Percentiles rank a stretch among this genome's conserved stretches.
phyloP scores from a whole-genome alignment of 495 filamentous ascomycete species.

The Coniosporium apollinis region DNA sequence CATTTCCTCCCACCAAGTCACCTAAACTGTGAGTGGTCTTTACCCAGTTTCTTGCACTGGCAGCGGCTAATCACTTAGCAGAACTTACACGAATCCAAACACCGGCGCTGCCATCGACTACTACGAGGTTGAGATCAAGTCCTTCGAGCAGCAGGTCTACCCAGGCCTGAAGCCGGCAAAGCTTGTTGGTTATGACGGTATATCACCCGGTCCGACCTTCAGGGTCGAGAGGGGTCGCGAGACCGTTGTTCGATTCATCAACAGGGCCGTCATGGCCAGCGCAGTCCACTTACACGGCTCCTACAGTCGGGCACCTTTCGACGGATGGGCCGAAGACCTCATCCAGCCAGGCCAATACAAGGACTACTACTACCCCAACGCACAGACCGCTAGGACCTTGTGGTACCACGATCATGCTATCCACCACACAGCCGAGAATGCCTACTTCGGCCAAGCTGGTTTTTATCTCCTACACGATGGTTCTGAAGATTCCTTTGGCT shows the following conservation, averaged over 20 bases:
- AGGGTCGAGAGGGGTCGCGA: constrained; percentile 27
- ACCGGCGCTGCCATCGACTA: constrained; percentile 17
- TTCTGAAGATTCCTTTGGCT: constrained; percentile 23
- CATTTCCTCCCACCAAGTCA: neutral
- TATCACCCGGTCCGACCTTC: constrained; percentile 35
- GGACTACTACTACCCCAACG: constrained; percentile 30
- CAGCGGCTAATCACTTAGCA: neutral
- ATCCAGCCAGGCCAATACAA: constrained; percentile 23
- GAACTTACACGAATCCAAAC: neutral
- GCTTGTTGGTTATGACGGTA: constrained; percentile 37
- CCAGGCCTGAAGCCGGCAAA: constrained; percentile 28
- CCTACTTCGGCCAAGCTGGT: constrained; percentile 37
- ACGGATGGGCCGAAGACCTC: constrained; percentile 38
- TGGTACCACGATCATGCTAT: constrained; percentile 40
- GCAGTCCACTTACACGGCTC: constrained; percentile 38
- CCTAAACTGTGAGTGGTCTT: neutral
- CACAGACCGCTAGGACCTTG: constrained; percentile 27
- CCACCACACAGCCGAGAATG: constrained; percentile 30
- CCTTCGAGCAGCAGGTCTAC: constrained; percentile 30
- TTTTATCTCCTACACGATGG: constrained; percentile 26
- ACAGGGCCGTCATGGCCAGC: constrained; percentile 25
- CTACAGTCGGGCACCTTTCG: constrained; percentile 23
- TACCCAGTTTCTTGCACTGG: neutral
- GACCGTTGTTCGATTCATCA: constrained; percentile 35
- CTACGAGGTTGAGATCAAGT: constrained; percentile 32